Conservation (phyloP, 768 basidiomycete species). For the Suillus fuscotomentosus region DNA sequence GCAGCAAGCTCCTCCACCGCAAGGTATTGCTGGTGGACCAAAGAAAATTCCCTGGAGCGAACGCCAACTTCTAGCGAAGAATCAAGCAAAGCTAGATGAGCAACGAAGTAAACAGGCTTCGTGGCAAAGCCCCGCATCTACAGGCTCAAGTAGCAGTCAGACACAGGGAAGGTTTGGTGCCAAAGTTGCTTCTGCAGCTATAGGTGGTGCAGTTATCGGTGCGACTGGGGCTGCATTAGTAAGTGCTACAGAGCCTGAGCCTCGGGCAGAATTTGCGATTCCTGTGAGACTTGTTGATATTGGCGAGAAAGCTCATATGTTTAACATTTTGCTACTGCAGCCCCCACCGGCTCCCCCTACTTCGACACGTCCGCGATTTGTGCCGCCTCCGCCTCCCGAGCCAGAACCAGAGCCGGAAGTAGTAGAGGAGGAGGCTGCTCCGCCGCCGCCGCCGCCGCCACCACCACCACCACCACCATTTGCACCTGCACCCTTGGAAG, state of each 20-base stretch:
- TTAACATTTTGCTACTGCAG: constrained; percentile 18
- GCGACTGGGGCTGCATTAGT: constrained; percentile 24
- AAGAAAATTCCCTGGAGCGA: constrained; percentile 95
- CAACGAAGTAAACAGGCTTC: constrained; percentile 57
- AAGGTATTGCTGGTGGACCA: constrained; percentile 28
- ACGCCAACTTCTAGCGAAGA: constrained; percentile 88
- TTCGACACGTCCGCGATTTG: constrained; percentile 17
- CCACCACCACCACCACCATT: constrained; percentile 34
- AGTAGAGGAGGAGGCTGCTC: constrained; percentile 21
- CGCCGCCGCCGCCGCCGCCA: constrained; percentile 20
- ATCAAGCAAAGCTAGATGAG: constrained; percentile 79
- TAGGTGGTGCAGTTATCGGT: constrained; percentile 32
- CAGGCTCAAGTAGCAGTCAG: constrained; percentile 35
- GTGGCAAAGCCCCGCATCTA: constrained; percentile 37
- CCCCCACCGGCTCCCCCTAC: constrained; percentile 24
- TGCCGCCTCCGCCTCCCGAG: constrained; percentile 15
- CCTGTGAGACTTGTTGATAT: constrained; percentile 25
- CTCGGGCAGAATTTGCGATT: constrained; percentile 27
- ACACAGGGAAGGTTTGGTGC: constrained; percentile 39
- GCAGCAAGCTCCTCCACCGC: constrained; percentile 30
- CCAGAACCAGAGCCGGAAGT: constrained; percentile 21
- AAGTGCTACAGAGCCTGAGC: constrained; percentile 22
- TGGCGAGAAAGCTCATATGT: neutral
- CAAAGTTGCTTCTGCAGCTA: constrained; percentile 27
- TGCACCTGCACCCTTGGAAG: constrained; percentile 28